phyloP scores from a whole-genome alignment of 768 basidiomycete genomes.

The Russula abietina region DNA sequence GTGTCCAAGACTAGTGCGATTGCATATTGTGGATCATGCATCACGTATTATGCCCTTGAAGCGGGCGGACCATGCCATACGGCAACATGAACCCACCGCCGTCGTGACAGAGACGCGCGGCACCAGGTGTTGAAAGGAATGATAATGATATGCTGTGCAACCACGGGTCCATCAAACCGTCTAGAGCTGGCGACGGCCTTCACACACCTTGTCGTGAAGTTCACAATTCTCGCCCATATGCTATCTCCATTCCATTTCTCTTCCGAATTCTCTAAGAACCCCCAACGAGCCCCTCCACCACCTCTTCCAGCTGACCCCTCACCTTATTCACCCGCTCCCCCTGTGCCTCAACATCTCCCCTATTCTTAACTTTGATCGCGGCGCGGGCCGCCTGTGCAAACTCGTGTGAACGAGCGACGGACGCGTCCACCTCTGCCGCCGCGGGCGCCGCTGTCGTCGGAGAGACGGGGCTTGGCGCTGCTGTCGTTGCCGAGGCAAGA shows the following conservation, averaged over 20 bases:
- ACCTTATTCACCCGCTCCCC: conserved; percentile 51
- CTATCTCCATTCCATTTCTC: not conserved
- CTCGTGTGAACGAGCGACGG: conserved; percentile 50
- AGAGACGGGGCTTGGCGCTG: not conserved
- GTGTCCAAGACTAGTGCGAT: not conserved
- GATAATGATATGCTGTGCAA: not conserved
- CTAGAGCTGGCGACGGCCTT: not conserved
- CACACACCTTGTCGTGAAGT: not conserved
- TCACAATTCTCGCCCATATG: not conserved
- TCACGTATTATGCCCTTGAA: not conserved
- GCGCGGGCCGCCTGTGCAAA: conserved; percentile 53
- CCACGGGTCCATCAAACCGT: not conserved
- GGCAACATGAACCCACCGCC: not conserved
- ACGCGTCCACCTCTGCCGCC: conserved; percentile 30
- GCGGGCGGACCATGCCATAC: not conserved
- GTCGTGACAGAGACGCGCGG: not conserved
- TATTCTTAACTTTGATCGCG: conserved; percentile 48
- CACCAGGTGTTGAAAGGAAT: not conserved
- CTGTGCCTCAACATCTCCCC: conserved; percentile 48
- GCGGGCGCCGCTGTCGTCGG: not conserved
- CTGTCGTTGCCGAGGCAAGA: conserved; percentile 25
- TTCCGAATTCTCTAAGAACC: not conserved
- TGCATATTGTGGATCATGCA: not conserved
- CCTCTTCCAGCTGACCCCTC: conserved; percentile 49
- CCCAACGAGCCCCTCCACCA: conserved; percentile 33